Conservation (phyloP, 2,329 filamentous ascomycete genomes). For the Arthrinium phaeospermum region DNA sequence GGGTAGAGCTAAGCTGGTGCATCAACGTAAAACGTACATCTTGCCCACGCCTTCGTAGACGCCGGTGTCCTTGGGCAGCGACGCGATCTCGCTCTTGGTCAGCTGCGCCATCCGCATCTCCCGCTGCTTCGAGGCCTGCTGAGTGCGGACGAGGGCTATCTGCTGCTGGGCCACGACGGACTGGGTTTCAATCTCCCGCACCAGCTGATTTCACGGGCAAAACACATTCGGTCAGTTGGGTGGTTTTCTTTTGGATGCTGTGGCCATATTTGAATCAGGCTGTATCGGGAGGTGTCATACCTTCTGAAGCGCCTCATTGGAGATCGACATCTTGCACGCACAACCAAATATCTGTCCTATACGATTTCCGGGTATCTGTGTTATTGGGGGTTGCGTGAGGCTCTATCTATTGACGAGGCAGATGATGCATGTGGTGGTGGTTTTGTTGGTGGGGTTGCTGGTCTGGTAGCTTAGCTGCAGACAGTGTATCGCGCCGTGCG, state of each 20-base stretch:
- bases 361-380: not conserved
- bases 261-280: not conserved
- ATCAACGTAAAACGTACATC: conserved; percentile 68
- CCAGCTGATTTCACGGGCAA: conserved; percentile 61
- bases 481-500: not conserved
- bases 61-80: conserved; percentile 74
- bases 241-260: not conserved
- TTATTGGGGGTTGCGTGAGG: not conserved
- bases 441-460: conserved; percentile 13
- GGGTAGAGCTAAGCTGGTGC: conserved; percentile 20
- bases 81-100: conserved; percentile 82
- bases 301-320: conserved; percentile 93
- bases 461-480: not conserved
- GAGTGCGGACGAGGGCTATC: conserved; percentile 82
- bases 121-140: conserved; percentile 84
- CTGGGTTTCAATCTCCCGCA: conserved; percentile 93
- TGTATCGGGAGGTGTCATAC: conserved; percentile 49
- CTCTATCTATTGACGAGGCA: conserved; percentile 1
- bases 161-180: conserved; percentile 90
- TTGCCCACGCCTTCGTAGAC: conserved; percentile 97
- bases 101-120: conserved; percentile 89
- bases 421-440: conserved; percentile 5
- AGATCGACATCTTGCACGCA: conserved; percentile 60
- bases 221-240: not conserved
- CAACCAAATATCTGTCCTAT: not conserved